Percentiles rank a stretch among this genome's conserved stretches.
phyloP scores from a whole-genome alignment of 257 asterid species.

The Nemophila menziesii region DNA sequence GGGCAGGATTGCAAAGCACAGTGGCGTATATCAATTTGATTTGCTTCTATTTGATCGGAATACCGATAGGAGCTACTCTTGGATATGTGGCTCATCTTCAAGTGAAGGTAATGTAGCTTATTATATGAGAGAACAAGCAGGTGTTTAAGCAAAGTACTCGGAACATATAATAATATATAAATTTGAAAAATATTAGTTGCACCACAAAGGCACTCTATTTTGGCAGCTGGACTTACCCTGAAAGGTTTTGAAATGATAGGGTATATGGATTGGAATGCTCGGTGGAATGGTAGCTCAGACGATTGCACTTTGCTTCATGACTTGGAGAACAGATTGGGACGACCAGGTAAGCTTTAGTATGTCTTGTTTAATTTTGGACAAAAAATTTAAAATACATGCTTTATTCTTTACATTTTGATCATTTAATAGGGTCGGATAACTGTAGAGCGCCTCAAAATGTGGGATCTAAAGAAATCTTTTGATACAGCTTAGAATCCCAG shows the following conservation, averaged over 20 bases:
- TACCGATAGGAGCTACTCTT: conserved; percentile 54
- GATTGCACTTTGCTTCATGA: conserved; percentile 57
- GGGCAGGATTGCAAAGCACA: conserved; percentile 65
- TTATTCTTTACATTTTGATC: conserved; percentile 25
- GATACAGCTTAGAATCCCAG: conserved; percentile 29
- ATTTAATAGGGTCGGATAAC: conserved; percentile 1
- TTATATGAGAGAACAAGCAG: background rate
- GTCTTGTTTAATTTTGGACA: too few relatives aligned
- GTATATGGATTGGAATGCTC: conserved; percentile 85
- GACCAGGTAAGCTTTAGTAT: conserved; percentile 26
- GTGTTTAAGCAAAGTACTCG: background rate
- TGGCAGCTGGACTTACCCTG: too few relatives aligned
- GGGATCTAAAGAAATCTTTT: conserved; percentile 45
- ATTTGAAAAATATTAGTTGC: background rate
- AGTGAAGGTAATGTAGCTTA: conserved; percentile 18
- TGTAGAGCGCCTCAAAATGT: conserved; percentile 6
- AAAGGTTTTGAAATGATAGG: conserved; percentile 26
- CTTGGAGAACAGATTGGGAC: conserved; percentile 72
- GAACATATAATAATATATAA: background rate
- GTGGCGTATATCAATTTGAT: conserved; percentile 61
- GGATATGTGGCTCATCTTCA: conserved; percentile 49
- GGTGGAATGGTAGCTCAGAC: conserved; percentile 50
- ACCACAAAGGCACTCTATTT: too few relatives aligned
- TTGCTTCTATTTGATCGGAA: conserved; percentile 57
- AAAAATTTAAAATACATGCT: conserved; percentile 20